Conservation (phyloP, 2,329 filamentous ascomycete species). For the Aureobasidium sp. region DNA sequence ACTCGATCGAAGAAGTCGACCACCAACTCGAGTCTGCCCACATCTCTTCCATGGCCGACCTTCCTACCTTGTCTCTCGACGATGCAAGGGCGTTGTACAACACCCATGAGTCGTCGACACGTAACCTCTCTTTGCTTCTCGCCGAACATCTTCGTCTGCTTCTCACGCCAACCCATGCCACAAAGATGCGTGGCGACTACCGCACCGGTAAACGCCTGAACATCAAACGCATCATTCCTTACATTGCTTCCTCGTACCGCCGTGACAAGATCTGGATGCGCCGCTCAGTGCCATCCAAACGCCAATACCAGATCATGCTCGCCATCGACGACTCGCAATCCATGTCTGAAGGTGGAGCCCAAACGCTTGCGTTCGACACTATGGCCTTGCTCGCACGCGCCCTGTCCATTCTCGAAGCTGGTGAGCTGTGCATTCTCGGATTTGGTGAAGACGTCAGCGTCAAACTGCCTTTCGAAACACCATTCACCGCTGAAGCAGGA, state of each 20-base stretch:
- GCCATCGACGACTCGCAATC: constrained; percentile 92
- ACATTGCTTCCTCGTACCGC: constrained; percentile 97
- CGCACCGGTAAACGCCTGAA: constrained; percentile 96
- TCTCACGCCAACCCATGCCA: constrained; percentile 85
- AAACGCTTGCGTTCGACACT: constrained; percentile 81
- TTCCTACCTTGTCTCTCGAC: constrained; percentile 22
- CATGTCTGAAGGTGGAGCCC: constrained; percentile 77
- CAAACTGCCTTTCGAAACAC: constrained; percentile 75
- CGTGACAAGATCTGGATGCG: constrained; percentile 99
- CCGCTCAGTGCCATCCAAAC: constrained; percentile 80
- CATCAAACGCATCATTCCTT: constrained; percentile 98
- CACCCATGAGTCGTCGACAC: constrained; percentile 74
- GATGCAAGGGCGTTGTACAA: constrained; percentile 72
- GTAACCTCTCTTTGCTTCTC: constrained; percentile 75
- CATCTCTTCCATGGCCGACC: constrained; percentile 33
- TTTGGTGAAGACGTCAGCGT: constrained; percentile 80
- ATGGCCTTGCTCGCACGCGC: constrained; percentile 83
- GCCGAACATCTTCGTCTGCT: constrained; percentile 95
- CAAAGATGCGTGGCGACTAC: constrained; percentile 93
- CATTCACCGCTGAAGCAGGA: constrained; percentile 74
- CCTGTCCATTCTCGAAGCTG: constrained; percentile 86
- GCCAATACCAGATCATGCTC: constrained; percentile 93
- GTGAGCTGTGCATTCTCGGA: constrained; percentile 82
- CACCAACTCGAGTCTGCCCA: constrained; percentile 67
- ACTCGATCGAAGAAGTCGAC: constrained; percentile 37